phyloP scores from a whole-genome alignment of 805 yeast species.

The Hanseniaspora mollemarum region DNA sequence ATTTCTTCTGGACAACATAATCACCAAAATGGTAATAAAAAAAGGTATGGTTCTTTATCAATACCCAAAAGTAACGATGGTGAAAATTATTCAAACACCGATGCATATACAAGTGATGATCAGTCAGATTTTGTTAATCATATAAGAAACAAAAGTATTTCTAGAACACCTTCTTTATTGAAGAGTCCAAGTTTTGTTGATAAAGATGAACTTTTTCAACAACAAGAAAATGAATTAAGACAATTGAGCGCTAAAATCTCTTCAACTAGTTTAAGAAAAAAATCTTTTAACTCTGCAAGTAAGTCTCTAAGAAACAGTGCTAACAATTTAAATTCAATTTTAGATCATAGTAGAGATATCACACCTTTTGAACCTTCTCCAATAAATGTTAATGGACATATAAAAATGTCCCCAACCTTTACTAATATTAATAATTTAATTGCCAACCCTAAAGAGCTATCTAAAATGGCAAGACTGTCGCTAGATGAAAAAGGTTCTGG shows the following conservation, averaged over 20 bases:
- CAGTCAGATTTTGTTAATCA: too few species aligned
- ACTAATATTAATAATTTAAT: neutral
- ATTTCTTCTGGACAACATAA: constrained; percentile 1
- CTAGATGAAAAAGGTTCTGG: neutral
- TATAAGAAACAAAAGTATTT: neutral
- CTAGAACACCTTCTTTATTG: neutral
- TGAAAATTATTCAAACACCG: neutral
- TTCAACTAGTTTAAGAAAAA: neutral
- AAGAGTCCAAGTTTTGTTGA: constrained; percentile 9
- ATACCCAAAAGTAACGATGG: neutral
- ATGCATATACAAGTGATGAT: too few species aligned
- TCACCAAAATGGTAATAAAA: neutral
- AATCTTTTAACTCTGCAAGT: neutral
- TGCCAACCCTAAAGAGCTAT: neutral
- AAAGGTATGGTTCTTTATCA: neutral
- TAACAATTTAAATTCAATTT: neutral
- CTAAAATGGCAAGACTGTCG: neutral
- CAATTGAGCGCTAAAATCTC: constrained; percentile 7
- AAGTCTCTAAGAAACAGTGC: neutral
- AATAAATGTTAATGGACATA: neutral
- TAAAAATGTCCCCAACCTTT: constrained; percentile 7
- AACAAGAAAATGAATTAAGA: constrained; percentile 11
- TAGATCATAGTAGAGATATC: neutral
- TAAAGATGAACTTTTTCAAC: constrained; percentile 11
- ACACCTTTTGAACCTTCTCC: neutral